Evolutionary conservation across 805 yeast genomes (phyloP), one percentile per base, ranked within the genome.

Genomic region (Debaryomyces prosopidis): DNA sequence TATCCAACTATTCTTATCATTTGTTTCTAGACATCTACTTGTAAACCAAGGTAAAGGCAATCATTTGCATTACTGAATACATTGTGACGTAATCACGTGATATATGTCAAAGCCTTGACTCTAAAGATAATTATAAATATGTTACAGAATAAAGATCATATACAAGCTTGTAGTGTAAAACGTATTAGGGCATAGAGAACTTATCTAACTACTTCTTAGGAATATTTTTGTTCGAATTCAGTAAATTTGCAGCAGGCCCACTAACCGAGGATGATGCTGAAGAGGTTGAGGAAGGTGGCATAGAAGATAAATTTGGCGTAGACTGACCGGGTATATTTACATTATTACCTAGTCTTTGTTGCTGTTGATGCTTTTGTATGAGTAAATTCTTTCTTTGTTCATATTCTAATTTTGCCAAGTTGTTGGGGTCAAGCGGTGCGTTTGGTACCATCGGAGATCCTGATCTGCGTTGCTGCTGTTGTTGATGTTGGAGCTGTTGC

Each of bases 341-440:
- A 28, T 38, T 38, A 11, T 16, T 16, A 14, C 19, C 50, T 15
- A 42, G 17, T 33, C 50, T 43, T 37, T 53, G 58, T 31, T 56
- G 59, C 42, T 60, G 62, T 43, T 64, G 68, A 17, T 65, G 64
- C 42, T 60, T 62, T 38, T 66, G 68, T 39, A 68, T 59, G 49
- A 68, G 54, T 31, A 65, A 50, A 45, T 66, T 61, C 57, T 68
- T 68, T 17, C 71, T 52, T 47, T 68, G 71, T 43, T 68, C 74
- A 40, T 67, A 66, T 40, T 68, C 71, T 40, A 63, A 45, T 42
- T 62, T 65, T 12, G 65, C 52, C 40, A 65, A 44, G 16, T 59
- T 55, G 33, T 54, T 59, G 27, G 59, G 45, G 16, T 63, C 69
- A 16, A 57, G 39, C 15, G 53, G 53, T 30, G 40, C 49, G 5